These are phyloP conservation scores for Trichophyton verrucosum DNA, from an alignment of 2,329 filamentous ascomycete genomes.

Conservation along the genomic window DNA sequence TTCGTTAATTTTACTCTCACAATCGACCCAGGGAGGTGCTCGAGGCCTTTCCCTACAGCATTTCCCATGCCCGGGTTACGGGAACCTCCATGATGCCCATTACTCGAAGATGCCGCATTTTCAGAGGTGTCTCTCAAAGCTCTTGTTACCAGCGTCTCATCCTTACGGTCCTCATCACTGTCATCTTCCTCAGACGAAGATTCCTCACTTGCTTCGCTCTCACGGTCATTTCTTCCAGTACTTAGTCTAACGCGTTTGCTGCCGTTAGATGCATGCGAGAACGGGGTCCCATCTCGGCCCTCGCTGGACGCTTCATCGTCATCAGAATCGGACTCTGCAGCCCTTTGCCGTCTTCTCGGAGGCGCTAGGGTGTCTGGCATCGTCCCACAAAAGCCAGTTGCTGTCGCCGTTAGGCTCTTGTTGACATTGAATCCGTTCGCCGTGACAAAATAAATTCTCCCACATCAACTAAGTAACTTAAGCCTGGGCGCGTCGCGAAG, in stretches of 20 bases:
- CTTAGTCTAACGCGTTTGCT: slow-evolving; percentile 24
- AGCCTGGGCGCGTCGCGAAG: not conserved
- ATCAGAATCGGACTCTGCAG: slow-evolving; percentile 19
- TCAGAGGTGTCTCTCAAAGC: not conserved
- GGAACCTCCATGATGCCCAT: not conserved
- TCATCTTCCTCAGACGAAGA: not conserved
- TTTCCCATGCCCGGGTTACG: not conserved
- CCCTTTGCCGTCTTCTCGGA: slow-evolving; percentile 20
- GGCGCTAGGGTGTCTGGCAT: slow-evolving; percentile 21
- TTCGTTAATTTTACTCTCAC: slow-evolving; percentile 73
- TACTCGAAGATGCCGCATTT: not conserved
- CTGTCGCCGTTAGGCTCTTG: not conserved
- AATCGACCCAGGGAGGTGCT: slow-evolving; percentile 63
- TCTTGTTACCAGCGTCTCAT: not conserved
- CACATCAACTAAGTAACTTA: not conserved
- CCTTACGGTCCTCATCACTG: not conserved
- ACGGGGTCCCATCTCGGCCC: slow-evolving; percentile 15
- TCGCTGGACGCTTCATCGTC: slow-evolving; percentile 12
- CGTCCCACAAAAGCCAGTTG: not conserved
- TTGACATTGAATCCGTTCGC: not conserved
- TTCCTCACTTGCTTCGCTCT: slow-evolving; percentile 4
- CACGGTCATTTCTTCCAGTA: not conserved
- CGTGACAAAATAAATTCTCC: not conserved
- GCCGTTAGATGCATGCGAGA: slow-evolving; percentile 18
- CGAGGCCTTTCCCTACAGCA: not conserved